Conservation (phyloP, 176 grass and related monocot species). For the Musa itinerans region DNA sequence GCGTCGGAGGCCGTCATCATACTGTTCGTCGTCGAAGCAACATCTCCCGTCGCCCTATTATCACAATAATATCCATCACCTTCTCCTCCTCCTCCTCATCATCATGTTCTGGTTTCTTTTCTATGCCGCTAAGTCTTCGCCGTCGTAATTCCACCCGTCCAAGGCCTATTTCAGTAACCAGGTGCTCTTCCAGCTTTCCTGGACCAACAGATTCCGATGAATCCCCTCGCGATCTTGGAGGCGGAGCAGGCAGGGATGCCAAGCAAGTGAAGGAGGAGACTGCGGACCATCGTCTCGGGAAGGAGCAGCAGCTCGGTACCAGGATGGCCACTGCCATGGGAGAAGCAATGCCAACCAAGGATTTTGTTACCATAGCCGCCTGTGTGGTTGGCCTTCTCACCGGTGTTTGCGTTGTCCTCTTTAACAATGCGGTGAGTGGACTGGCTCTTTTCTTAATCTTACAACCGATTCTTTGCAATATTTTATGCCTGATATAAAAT, state of each 20-base stretch:
- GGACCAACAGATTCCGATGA: background rate
- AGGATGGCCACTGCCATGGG: constrained; percentile 21
- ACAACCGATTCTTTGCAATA: no score
- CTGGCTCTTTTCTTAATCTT: background rate
- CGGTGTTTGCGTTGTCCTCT: constrained; percentile 68
- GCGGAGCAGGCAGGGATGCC: background rate
- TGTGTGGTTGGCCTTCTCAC: constrained; percentile 87
- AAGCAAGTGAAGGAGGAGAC: background rate
- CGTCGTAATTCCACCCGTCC: background rate
- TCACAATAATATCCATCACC: background rate
- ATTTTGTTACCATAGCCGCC: constrained; percentile 72
- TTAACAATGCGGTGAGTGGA: constrained; percentile 53
- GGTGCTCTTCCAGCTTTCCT: background rate
- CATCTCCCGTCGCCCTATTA: background rate
- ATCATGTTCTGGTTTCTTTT: background rate
- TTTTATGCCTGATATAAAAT: no score
- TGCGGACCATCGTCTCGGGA: background rate
- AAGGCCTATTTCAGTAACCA: background rate
- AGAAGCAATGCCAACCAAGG: constrained; percentile 32
- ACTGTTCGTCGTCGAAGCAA: background rate
- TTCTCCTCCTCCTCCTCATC: background rate
- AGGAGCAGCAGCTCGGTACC: background rate
- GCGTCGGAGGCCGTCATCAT: background rate
- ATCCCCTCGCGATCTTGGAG: background rate
- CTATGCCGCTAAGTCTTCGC: background rate